Percentiles rank a stretch among this genome's conserved stretches.
phyloP scores from a whole-genome alignment of 2,329 filamentous ascomycete species.

The Beauveria sp. region DNA sequence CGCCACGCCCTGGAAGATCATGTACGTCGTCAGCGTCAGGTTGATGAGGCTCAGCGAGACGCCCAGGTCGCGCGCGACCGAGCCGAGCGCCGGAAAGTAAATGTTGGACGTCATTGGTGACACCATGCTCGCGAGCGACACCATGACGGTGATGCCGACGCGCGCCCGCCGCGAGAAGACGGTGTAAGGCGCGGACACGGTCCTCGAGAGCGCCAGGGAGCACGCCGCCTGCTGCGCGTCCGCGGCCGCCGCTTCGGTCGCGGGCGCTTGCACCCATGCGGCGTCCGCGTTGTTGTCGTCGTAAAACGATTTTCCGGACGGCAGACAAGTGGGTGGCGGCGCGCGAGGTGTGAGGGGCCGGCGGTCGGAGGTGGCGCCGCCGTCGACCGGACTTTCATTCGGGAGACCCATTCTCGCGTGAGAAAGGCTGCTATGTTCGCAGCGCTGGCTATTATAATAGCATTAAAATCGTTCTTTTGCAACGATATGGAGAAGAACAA shows the following conservation, averaged over 20 bases:
- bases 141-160: slow-evolving; percentile 46
- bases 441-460: not conserved
- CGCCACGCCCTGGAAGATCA: slow-evolving; percentile 56
- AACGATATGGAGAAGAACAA: not conserved
- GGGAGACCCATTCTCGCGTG: not conserved
- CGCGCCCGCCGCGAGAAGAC: slow-evolving; percentile 22
- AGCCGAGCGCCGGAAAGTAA: slow-evolving; percentile 37
- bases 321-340: not conserved
- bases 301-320: not conserved
- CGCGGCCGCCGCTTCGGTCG: not conserved
- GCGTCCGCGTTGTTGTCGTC: not conserved
- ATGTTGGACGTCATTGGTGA: slow-evolving; percentile 55
- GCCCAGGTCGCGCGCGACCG: slow-evolving; percentile 31
- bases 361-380: not conserved
- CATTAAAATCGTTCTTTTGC: not conserved
- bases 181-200: slow-evolving; percentile 23
- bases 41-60: slow-evolving; percentile 36
- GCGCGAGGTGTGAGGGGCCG: not conserved
- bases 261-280: not conserved
- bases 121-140: slow-evolving; percentile 44
- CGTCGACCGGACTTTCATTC: not conserved
- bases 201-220: slow-evolving; percentile 17
- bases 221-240: not conserved
- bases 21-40: slow-evolving; percentile 50
- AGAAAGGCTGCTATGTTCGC: not conserved